These are phyloP conservation scores for Xylaria grammica DNA, from an alignment of 495 filamentous ascomycete genomes.

Conservation along the genomic window DNA sequence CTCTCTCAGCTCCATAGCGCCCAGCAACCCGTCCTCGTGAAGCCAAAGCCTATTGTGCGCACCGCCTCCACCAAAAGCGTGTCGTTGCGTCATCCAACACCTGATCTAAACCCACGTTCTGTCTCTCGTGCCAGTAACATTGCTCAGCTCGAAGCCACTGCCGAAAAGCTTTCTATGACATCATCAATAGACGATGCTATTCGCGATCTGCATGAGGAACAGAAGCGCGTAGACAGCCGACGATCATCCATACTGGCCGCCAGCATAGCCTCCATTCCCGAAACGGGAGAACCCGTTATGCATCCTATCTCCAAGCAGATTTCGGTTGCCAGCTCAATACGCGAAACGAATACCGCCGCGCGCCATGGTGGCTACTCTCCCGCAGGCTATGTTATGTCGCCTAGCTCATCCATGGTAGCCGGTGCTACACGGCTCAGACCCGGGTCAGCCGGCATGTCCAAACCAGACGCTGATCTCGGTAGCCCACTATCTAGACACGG, in stretches of 20 bases:
- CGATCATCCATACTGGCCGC: constrained; percentile 58
- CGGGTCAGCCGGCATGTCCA: constrained; percentile 39
- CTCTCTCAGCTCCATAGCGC: constrained; percentile 22
- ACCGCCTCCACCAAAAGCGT: constrained; percentile 64
- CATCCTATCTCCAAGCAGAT: constrained; percentile 48
- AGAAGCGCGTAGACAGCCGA: constrained; percentile 70
- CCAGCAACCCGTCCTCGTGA: constrained; percentile 33
- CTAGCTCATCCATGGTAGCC: constrained; percentile 64
- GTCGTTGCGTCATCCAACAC: constrained; percentile 73
- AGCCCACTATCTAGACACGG: constrained; percentile 47
- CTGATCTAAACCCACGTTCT: constrained; percentile 74
- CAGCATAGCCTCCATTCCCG: constrained; percentile 43
- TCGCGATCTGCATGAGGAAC: constrained; percentile 75
- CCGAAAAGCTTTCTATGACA: constrained; percentile 78
- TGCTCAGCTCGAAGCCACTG: constrained; percentile 79
- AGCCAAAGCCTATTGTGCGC: constrained; percentile 57
- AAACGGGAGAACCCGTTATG: constrained; percentile 42
- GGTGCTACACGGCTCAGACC: constrained; percentile 62
- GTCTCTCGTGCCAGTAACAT: constrained; percentile 79
- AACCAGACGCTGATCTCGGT: constrained; percentile 39
- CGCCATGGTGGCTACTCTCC: constrained; percentile 76
- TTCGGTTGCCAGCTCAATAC: constrained; percentile 69
- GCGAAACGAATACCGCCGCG: constrained; percentile 68
- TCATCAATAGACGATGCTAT: constrained; percentile 85
- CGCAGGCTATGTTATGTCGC: constrained; percentile 67